Base-by-base conservation (phyloP, 805 yeast genomes). In the Saturnispora gosingensis region DNA sequence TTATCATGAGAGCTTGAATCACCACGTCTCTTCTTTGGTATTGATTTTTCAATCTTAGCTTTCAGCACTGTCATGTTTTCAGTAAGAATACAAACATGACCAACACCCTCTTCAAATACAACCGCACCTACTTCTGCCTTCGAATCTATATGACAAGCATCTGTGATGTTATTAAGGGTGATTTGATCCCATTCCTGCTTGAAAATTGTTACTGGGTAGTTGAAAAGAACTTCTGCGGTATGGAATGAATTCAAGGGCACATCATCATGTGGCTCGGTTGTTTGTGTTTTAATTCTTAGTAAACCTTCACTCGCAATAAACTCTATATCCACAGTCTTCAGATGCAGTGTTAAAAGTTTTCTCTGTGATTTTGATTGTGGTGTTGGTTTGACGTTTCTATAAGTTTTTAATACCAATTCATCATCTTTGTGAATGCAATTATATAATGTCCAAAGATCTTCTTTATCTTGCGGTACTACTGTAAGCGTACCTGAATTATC, bases 81-180 rank as follows among this genome's bases (percentile, higher is more conserved):
- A 0, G 97, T 88, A 20, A 93, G 75, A 47, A 89, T 72, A 67
- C 99, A 91, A 22, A 91, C 71, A 66, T 91, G 96, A 2, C 97
- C 97, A 49, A 93, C 79, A 20, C 98, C 99, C 61, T 93, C 97
- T 67, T 91, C 89, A 60, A 93, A 67, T 0, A 90, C 95, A 24
- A 93, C 82, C 1, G 98, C 98, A 3, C 96, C 99, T 20, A 91
- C 78, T 60, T 91, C 98, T 0, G 97, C 95, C 62, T 82, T 83
- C 38, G 78, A 76, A 52, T 83, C 96, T 16, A 86, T 75, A 24
- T 86, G 80, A 46, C 88, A 80, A 2, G 96, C 80, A 46, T 85
- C 82, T 15, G 78, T 72, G 7, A 89, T 71, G 18, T 84, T 69
- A 32, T 79, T 82, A 53, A 81, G 74, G 13, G 85, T 78, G 48